Evolutionary conservation across 2,329 filamentous ascomycete genomes (phyloP).

Genomic region (Aureobasidium leucospermi): DNA sequence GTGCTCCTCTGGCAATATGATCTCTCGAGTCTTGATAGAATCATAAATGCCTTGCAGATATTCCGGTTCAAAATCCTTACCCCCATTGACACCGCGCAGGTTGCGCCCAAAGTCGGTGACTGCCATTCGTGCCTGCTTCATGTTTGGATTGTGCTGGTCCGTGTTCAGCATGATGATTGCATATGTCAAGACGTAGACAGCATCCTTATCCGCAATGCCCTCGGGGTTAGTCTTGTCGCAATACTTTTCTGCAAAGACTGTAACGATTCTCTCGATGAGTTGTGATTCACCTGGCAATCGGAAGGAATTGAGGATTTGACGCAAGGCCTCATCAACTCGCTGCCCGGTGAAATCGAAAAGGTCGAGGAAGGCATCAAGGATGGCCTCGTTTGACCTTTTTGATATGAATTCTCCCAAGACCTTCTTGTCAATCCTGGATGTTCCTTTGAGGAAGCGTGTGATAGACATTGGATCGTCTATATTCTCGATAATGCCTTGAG

Average conservation of each 20-base stretch:
- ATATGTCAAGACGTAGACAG: conserved; percentile 85
- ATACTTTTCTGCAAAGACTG: conserved; percentile 79
- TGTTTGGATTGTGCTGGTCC: conserved; percentile 90
- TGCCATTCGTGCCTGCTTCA: conserved; percentile 80
- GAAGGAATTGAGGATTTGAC: conserved; percentile 83
- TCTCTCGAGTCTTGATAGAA: conserved; percentile 86
- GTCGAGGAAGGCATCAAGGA: conserved; percentile 76
- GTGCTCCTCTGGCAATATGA: conserved; percentile 94
- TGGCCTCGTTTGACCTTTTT: conserved; percentile 79
- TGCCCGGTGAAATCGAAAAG: conserved; percentile 84
- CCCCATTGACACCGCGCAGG: conserved; percentile 80
- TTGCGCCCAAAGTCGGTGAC: conserved; percentile 77
- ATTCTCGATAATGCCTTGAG: conserved; percentile 77
- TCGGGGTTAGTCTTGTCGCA: conserved; percentile 61
- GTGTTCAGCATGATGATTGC: conserved; percentile 98
- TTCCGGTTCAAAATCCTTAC: conserved; percentile 73
- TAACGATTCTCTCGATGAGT: conserved; percentile 88
- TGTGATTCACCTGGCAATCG: conserved; percentile 87
- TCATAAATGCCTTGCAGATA: conserved; percentile 84
- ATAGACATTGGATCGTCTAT: conserved; percentile 67
- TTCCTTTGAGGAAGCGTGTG: conserved; percentile 81
- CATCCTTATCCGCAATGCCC: conserved; percentile 76
- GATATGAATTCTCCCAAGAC: conserved; percentile 87
- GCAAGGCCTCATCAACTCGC: conserved; percentile 81
- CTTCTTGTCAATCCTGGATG: conserved; percentile 81